Base-by-base conservation (phyloP, 2,329 filamentous ascomycete genomes). In the Trichoderma brevicompactum region DNA sequence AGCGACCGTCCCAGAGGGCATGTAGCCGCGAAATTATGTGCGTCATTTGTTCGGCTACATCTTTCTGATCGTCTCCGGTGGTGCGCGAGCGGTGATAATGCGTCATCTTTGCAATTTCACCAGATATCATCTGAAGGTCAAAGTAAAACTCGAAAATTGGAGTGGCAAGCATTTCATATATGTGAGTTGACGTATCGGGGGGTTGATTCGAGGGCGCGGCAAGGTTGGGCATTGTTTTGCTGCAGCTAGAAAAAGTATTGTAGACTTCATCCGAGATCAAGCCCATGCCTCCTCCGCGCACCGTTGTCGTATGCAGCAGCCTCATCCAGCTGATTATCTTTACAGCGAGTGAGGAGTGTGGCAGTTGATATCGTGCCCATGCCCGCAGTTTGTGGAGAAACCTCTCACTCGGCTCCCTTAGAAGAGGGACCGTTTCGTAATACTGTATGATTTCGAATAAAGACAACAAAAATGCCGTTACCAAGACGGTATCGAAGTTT, bases 11-110 rank as follows among this genome's bases (percentile, higher is more conserved):
- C 68, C 69, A 70, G 2, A 71, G 66, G 0, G 17, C 38, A 17
- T 64, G 62, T 5, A 71, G 62, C 5, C 41, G 54, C 10, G 58
- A n/a, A 23, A 68, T 65, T 32, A 71, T 65, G 32, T 50, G 12
- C n/a, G 64, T 23, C 10, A 68, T 62, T 8, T 50, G 59, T 28
- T 65, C n/a, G 7, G 49, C 60, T 2, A 71, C 71, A 28, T 71
- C 71, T 10, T 68, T 67, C 44, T 72, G 71, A 17, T 72, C 71
- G 7, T 28, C 50, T 5, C 66, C 66, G 3, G 66, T 70, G n/a
- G 64, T 70, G 15, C 70, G 69, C 13, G 71, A 70, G 19, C 70
- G 71, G 48, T 69, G 71, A 41, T 72, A 72, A 34, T 71, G 71
- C 8, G 69, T 71, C 12, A 70, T 32, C 5, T 65, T 46, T 7